Evolutionary conservation across 1,284 basidiomycete genomes (phyloP).

Genomic region (Cystobasidiaceae sp.): DNA sequence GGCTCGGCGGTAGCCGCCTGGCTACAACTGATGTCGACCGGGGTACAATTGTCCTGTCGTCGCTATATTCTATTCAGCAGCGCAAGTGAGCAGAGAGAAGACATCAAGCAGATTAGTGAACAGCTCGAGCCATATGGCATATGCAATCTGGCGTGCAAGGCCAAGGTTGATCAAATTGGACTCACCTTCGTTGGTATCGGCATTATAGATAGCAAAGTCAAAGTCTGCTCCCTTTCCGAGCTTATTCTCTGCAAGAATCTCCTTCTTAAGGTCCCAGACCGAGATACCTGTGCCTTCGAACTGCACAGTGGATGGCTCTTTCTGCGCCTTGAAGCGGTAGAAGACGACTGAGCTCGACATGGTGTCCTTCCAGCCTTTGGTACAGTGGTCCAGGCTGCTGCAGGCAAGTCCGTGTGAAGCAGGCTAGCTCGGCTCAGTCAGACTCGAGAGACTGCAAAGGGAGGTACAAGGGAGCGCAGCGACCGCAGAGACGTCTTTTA

Average conservation of each 20-base stretch:
- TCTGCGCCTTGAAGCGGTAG: slow-evolving; percentile 96
- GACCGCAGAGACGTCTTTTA: too few species aligned
- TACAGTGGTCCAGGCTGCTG: not conserved
- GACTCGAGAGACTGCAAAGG: not conserved
- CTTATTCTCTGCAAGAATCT: slow-evolving; percentile 93
- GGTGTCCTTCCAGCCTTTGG: not conserved
- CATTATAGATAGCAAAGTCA: slow-evolving; percentile 82
- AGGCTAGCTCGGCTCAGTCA: not conserved
- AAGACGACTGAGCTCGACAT: slow-evolving; percentile 55
- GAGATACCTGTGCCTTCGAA: slow-evolving; percentile 99
- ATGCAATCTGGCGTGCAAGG: not conserved
- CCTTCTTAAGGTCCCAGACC: slow-evolving; percentile 97
- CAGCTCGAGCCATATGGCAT: not conserved
- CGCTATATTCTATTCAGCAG: slow-evolving; percentile 71
- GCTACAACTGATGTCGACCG: slow-evolving; percentile 91
- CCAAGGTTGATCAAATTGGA: slow-evolving; percentile 27
- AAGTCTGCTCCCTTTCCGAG: slow-evolving; percentile 91
- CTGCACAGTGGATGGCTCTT: slow-evolving; percentile 86
- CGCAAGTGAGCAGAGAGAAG: not conserved
- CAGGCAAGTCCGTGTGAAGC: not conserved
- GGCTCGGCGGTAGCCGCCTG: slow-evolving; percentile 75
- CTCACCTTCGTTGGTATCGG: slow-evolving; percentile 72
- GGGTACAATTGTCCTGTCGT: slow-evolving; percentile 85
- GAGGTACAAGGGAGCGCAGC: not conserved
- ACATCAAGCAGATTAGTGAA: not conserved